Percentiles rank a stretch among this genome's conserved stretches.
These are phyloP conservation scores for Purshia tridentata DNA, from an alignment of 306 rosid species.

Conservation along the genomic window DNA sequence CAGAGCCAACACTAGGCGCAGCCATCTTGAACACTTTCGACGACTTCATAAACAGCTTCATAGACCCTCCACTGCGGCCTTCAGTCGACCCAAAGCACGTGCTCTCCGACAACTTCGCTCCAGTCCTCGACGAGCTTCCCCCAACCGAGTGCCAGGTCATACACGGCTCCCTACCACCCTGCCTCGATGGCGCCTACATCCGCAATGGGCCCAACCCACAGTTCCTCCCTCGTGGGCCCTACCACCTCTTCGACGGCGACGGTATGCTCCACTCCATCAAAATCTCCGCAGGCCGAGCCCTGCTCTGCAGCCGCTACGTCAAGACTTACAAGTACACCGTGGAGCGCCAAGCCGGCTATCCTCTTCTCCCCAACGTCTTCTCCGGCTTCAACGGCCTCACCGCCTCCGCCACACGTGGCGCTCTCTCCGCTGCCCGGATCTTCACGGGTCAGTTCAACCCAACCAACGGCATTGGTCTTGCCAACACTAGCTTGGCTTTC, in stretches of 20 bases:
- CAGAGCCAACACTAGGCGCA: conserved; percentile 20
- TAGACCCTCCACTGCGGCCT: conserved; percentile 71
- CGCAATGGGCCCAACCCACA: conserved; percentile 95
- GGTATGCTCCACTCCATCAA: conserved; percentile 82
- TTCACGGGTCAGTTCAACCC: conserved; percentile 60
- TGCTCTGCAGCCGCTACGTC: conserved; percentile 79
- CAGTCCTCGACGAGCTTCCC: conserved; percentile 62
- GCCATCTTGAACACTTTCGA: conserved; percentile 59
- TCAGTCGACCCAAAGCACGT: conserved; percentile 59
- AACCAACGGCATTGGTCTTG: conserved; percentile 70
- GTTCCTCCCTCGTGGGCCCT: conserved; percentile 83
- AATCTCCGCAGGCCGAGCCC: conserved; percentile 58
- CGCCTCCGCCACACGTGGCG: conserved; percentile 74
- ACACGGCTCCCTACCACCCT: conserved; percentile 52
- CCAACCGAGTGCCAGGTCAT: conserved; percentile 63
- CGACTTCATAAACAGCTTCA: conserved; percentile 65
- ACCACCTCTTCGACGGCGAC: conserved; percentile 93
- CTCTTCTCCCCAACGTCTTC: conserved; percentile 71
- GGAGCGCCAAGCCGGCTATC: conserved; percentile 65
- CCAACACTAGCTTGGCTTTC: conserved; percentile 73
- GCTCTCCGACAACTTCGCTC: conserved; percentile 68
- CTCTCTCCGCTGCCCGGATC: conserved; percentile 56
- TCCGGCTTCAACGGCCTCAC: conserved; percentile 61
- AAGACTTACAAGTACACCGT: conserved; percentile 58
- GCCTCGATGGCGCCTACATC: conserved; percentile 76